Conservation (phyloP, 73 alveolate genomes). For the Durusdinium trenchii region DNA sequence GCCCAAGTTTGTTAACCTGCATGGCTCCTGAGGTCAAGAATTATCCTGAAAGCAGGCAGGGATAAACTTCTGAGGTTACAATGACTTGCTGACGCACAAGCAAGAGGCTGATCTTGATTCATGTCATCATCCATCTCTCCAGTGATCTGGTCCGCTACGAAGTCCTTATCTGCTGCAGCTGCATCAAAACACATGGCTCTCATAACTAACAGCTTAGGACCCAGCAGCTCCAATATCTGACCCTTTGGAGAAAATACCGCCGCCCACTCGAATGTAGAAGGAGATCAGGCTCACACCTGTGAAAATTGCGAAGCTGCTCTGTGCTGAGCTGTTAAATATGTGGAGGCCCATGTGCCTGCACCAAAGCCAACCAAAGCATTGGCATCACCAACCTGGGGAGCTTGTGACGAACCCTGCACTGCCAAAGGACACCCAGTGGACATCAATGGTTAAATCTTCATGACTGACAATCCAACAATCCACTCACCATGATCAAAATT, state of each 20-base stretch:
- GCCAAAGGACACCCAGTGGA: background rate
- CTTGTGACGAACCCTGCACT: background rate
- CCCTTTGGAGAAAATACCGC: slow-evolving; percentile 86
- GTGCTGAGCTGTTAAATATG: background rate
- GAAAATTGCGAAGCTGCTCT: background rate
- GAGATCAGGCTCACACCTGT: slow-evolving; percentile 70
- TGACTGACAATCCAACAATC: background rate
- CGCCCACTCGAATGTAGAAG: slow-evolving; percentile 81
- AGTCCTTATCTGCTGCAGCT: background rate
- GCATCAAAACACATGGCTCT: background rate
- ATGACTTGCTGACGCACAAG: no score
- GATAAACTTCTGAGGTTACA: no score
- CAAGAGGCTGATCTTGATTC: slow-evolving; percentile 82
- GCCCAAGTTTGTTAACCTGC: no score
- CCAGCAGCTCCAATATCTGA: slow-evolving; percentile 71
- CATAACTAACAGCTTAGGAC: background rate
- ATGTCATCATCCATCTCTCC: slow-evolving; percentile 86
- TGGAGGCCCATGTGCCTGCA: slow-evolving; percentile 20
- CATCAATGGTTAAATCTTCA: background rate
- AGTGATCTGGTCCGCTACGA: slow-evolving; percentile 74
- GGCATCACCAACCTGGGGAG: slow-evolving; percentile 75
- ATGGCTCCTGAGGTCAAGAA: no score
- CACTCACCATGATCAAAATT: background rate
- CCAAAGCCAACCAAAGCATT: slow-evolving; percentile 81
- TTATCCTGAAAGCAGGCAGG: no score